phyloP scores from a whole-genome alignment of 352 stramenopile genomes.

The Globisporangium lucens region DNA sequence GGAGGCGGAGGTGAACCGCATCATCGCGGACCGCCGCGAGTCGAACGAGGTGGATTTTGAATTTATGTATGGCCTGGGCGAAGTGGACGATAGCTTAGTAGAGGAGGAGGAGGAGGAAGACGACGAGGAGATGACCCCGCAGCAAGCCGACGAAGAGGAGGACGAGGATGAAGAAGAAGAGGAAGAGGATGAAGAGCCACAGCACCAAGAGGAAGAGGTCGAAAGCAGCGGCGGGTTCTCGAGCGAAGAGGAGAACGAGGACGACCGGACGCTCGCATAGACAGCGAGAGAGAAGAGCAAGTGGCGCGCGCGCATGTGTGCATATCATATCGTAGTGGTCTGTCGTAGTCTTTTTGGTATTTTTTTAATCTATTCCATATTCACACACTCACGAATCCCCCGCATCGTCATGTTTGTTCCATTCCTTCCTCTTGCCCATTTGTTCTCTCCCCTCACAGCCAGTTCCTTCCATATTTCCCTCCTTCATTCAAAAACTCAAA shows the following conservation, averaged over 20 bases:
- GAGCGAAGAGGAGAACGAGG: slow-evolving; percentile 14
- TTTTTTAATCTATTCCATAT: slow-evolving; percentile 9
- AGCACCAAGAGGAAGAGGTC: neutral
- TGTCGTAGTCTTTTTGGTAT: slow-evolving; percentile 12
- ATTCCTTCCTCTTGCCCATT: neutral
- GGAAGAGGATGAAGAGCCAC: slow-evolving; percentile 7
- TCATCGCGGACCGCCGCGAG: slow-evolving; percentile 75
- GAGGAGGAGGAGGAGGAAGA: slow-evolving; percentile 31
- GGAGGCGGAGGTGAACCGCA: slow-evolving; percentile 79
- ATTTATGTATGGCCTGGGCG: slow-evolving; percentile 62
- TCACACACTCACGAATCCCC: neutral
- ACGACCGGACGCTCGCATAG: slow-evolving; percentile 8
- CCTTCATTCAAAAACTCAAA: slow-evolving; percentile 1
- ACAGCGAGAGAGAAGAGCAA: neutral
- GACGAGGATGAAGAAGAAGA: slow-evolving; percentile 27
- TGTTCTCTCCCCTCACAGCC: neutral
- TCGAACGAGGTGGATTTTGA: slow-evolving; percentile 84
- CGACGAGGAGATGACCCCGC: slow-evolving; percentile 30
- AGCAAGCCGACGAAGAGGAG: slow-evolving; percentile 33
- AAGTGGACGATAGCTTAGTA: slow-evolving; percentile 26
- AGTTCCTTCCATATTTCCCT: slow-evolving; percentile 4
- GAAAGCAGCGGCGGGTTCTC: slow-evolving; percentile 14
- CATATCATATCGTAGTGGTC: slow-evolving; percentile 10
- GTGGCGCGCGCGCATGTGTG: neutral
- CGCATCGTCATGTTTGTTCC: neutral